These are phyloP conservation scores for Syzygium jambos DNA, from an alignment of 345 rosid genomes.

Conservation along the genomic window DNA sequence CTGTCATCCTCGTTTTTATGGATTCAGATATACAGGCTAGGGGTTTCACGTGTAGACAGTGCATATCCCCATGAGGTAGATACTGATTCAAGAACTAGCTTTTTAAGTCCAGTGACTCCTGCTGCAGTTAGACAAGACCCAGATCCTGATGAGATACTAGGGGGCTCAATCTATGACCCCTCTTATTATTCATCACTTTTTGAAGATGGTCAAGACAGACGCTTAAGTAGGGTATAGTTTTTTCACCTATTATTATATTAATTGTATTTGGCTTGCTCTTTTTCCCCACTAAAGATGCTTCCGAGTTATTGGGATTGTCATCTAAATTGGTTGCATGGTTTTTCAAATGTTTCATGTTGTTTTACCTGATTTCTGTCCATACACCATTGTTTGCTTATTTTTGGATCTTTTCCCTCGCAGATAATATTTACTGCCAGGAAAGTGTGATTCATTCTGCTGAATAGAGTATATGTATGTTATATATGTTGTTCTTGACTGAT, in stretches of 20 bases:
- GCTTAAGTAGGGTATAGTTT: conserved; percentile 17
- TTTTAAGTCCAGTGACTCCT: conserved; percentile 48
- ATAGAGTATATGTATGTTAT: background rate
- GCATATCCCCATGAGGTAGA: conserved; percentile 34
- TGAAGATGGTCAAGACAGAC: conserved; percentile 43
- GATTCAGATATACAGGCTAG: conserved; percentile 93
- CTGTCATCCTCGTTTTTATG: conserved; percentile 68
- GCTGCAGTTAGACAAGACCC: conserved; percentile 23
- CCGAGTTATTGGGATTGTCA: background rate
- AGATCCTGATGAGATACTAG: conserved; percentile 45
- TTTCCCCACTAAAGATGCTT: background rate
- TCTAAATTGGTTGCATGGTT: background rate
- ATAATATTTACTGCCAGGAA: background rate
- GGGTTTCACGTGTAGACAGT: conserved; percentile 38
- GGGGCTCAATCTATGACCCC: conserved; percentile 58
- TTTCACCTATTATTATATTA: background rate
- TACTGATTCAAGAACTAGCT: conserved; percentile 56
- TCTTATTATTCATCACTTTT: conserved; percentile 52
- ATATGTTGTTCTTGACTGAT: background rate
- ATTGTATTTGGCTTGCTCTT: background rate
- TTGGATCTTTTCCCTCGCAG: background rate
- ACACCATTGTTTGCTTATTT: background rate
- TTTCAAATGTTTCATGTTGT: background rate
- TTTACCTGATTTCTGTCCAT: background rate
- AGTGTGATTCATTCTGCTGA: background rate